phyloP scores from a whole-genome alignment of 257 asterid species.

The Primulina eburnea region DNA sequence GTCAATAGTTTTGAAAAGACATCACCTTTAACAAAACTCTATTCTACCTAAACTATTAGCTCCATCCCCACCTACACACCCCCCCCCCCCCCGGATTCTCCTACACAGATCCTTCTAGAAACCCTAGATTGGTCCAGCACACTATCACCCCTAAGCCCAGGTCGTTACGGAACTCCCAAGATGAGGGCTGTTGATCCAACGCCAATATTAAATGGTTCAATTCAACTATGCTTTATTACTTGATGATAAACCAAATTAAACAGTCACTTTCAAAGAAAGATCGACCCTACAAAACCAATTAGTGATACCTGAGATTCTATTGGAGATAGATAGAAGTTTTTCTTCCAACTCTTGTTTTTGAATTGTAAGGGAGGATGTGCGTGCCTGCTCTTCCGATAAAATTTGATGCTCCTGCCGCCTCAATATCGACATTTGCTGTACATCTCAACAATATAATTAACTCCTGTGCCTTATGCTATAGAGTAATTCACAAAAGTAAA shows the following conservation, averaged over 20 bases:
- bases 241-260: slow-evolving; percentile 13
- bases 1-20: too few species aligned
- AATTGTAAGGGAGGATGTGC: slow-evolving; percentile 51
- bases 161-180: not conserved
- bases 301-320: slow-evolving; percentile 56
- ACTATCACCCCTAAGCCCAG: too few species aligned
- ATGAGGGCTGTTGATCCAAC: slow-evolving; percentile 1
- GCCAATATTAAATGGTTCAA: not conserved
- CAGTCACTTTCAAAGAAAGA: slow-evolving; percentile 18
- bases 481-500: slow-evolving; percentile 20
- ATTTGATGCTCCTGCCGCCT: slow-evolving; percentile 72
- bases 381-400: slow-evolving; percentile 71
- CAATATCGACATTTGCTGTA: slow-evolving; percentile 68
- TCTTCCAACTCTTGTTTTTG: slow-evolving; percentile 85
- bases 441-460: slow-evolving; percentile 18
- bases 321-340: slow-evolving; percentile 61
- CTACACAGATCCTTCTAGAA: too few species aligned
- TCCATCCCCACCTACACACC: too few species aligned
- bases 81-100: too few species aligned
- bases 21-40: too few species aligned
- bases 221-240: slow-evolving; percentile 6
- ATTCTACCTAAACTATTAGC: too few species aligned
- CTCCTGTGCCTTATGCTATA: slow-evolving; percentile 10
- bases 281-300: slow-evolving; percentile 16
- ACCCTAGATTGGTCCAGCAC: too few species aligned